phyloP scores from a whole-genome alignment of 2,329 filamentous ascomycete species.

The Hypoxylon sp. region DNA sequence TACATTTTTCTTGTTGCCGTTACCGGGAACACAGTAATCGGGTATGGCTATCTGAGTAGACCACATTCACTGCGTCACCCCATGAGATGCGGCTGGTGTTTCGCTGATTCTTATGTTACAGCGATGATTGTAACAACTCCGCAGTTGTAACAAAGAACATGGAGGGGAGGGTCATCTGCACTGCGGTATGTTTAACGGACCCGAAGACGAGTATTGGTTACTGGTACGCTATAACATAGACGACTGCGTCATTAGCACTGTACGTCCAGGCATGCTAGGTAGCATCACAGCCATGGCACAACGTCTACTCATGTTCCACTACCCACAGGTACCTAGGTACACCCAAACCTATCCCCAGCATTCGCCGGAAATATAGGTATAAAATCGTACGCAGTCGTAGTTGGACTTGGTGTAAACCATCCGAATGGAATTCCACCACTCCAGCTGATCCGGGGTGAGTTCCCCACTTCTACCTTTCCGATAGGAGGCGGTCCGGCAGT shows the following conservation, averaged over 20 bases:
- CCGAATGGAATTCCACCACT: too few relatives aligned
- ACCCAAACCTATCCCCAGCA: too few relatives aligned
- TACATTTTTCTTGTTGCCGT: constrained; percentile 19
- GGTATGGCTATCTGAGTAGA: background rate
- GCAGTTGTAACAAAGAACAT: background rate
- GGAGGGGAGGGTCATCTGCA: background rate
- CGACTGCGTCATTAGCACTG: background rate
- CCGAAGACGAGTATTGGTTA: background rate
- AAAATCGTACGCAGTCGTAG: too few relatives aligned
- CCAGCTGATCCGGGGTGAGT: too few relatives aligned
- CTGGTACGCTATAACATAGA: background rate
- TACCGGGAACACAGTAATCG: background rate
- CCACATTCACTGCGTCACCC: background rate
- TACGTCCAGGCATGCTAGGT: background rate
- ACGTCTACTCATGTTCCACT: background rate
- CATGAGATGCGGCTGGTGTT: background rate
- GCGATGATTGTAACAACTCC: background rate
- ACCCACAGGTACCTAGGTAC: background rate
- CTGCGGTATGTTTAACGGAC: background rate
- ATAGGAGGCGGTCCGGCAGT: too few relatives aligned
- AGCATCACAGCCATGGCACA: background rate
- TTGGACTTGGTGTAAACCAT: too few relatives aligned
- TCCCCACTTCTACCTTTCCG: too few relatives aligned
- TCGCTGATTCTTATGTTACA: constrained; percentile 3
- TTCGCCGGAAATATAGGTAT: too few relatives aligned